Conservation (phyloP, 176 grass and related monocot genomes). For the Cenchrus fungigraminus region DNA sequence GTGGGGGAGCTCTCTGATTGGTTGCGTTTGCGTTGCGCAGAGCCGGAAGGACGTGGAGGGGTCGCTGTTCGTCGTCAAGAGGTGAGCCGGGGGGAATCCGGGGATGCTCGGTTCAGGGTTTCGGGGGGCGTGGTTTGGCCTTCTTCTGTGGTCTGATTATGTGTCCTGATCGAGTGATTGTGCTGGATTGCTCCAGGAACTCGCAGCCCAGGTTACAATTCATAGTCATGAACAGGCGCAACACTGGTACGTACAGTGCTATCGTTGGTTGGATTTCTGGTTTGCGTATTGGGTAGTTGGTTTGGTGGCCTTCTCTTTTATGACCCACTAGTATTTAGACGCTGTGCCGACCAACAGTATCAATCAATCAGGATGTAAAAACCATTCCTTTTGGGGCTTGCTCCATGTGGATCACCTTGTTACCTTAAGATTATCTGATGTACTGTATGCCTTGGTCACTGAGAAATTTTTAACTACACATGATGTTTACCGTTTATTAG, state of each 20-base stretch:
- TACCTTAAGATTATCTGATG: neutral
- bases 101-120: neutral
- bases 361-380: neutral
- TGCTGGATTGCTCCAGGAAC: constrained; percentile 56
- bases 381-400: neutral
- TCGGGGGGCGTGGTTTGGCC: neutral
- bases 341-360: constrained; percentile 7
- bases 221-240: constrained; percentile 91
- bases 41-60: constrained; percentile 95
- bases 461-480: neutral
- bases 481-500: neutral
- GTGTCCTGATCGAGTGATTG: neutral
- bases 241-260: constrained; percentile 54
- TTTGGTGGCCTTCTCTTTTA: too few relatives aligned
- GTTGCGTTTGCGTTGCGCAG: constrained; percentile 42
- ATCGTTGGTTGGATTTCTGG: neutral
- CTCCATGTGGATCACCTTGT: neutral
- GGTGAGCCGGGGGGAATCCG: constrained; percentile 29
- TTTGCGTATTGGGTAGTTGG: neutral
- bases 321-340: neutral
- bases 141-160: constrained; percentile 28
- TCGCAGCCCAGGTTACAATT: constrained; percentile 85
- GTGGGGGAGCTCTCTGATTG: too few relatives aligned
- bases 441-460: neutral
- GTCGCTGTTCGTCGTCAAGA: constrained; percentile 92